Conservation (phyloP, 2,329 filamentous ascomycete genomes). For the Akanthomyces dipterigenus region DNA sequence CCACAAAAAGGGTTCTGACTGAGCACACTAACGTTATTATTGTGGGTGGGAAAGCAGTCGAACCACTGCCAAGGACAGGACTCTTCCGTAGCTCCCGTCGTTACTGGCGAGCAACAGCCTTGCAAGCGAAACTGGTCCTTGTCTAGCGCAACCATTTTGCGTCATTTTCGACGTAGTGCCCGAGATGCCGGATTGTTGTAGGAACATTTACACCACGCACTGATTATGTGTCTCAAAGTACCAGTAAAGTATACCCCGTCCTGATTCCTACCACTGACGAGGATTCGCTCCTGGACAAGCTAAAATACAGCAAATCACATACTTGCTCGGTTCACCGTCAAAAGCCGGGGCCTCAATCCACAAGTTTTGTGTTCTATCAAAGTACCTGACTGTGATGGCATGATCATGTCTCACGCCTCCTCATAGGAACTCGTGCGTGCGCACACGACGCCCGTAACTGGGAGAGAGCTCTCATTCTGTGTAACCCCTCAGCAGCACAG, state of each 20-base stretch:
- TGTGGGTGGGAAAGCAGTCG: not conserved
- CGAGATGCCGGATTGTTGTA: not conserved
- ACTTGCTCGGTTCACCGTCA: not conserved
- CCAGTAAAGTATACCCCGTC: too few relatives aligned
- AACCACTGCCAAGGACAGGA: not conserved
- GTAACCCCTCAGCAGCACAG: not conserved
- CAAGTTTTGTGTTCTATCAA: not conserved
- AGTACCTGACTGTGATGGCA: not conserved
- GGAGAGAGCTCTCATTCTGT: not conserved
- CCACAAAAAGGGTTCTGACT: not conserved
- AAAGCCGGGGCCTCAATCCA: not conserved
- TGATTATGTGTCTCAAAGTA: not conserved
- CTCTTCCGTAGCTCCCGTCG: not conserved
- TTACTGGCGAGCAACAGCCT: not conserved
- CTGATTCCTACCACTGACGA: too few relatives aligned
- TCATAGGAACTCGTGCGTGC: too few relatives aligned
- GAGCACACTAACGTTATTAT: not conserved
- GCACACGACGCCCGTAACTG: not conserved
- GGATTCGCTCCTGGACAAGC: too few relatives aligned
- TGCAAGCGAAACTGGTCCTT: not conserved
- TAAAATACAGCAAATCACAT: not conserved
- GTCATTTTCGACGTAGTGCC: not conserved
- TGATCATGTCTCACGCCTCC: not conserved
- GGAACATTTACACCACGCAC: not conserved
- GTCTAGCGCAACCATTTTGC: not conserved